Base-by-base conservation (phyloP, 163 green algal genomes). In the Coccomyxa subellipsoidea region DNA sequence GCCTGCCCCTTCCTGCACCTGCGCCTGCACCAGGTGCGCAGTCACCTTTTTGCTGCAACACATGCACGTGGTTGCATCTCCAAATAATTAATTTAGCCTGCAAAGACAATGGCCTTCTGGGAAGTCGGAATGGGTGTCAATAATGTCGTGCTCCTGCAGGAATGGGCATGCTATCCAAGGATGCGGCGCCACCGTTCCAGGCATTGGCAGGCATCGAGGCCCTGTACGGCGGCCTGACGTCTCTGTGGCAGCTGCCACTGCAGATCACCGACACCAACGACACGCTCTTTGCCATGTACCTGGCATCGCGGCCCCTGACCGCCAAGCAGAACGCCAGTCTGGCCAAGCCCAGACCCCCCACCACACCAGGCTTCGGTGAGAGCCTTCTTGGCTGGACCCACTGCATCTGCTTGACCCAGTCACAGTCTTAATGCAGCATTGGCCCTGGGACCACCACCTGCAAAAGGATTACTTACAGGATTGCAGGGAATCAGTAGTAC, bases 231-330 rank as follows among this genome's bases (percentile, higher is more conserved):
- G 66, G 66, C 66, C 27, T 73, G 66, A 34, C 29, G 15, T 73
- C 66, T 23, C 66, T 73, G 66, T 73, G 66, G 66, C 27, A 34
- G 66, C 66, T 73, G 21, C 66, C 66, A 8, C 66, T 73, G 66
- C 66, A 73, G 27, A 32, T 73, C 29, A 36, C 66, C 1, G 66
- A 34, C 66, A 32, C 21, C 29, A 73, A 73, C 32, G 66, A 73
- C 66, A 73, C 66, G 29, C 66, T 73, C 29, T 73, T 73, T 34
- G n/a, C 29, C 66, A 73, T 32, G 29, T 73, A 73, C 66, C 66
- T 73, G 27, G 66, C 66, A 23, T 32, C 66, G 10, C 66, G n/a
- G 2, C 66, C 66, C n/a, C 66, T 73, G 29, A 73, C 66, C 32
- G 66, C 66, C 29, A 32, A 34, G 29, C 66, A 73, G 66, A 73